Base-by-base conservation (phyloP, 345 rosid species). In the Sonneratia alba region DNA sequence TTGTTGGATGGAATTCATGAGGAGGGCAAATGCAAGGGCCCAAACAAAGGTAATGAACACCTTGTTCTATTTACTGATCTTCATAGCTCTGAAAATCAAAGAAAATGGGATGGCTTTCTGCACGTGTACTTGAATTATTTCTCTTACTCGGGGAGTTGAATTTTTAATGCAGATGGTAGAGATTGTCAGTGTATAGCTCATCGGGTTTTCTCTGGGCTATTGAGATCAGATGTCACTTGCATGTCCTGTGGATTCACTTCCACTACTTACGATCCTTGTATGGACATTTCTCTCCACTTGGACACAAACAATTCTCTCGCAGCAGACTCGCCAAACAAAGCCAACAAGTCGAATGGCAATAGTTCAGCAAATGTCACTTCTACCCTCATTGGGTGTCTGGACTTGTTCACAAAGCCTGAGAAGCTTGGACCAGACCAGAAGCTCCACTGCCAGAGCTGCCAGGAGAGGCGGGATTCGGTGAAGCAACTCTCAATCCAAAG, bases 171-270 rank as follows among this genome's bases (percentile, higher is more conserved):
- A 88, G 98, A 85, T 78, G 82, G 80, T 62, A 92, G 87, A 73
- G 96, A 91, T 74, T 94, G 97, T 67, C 86, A 80, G 59, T 94
- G 98, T 69, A 87, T 94, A 55, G 91, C 95, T 18, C 98, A 94
- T 79, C 86, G 84, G 76, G 95, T 86, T 42, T 94, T 94, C 79
- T 94, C 98, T 34, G 98, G 98, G 69, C 81, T 88, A 22, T 76
- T 94, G 77, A 84, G 96, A 83, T 94, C 98, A 40, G 97, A 94
- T 85, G 95, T 94, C 66, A 85, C 88, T 70, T 94, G 98, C 71
- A 80, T 83, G 85, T 79, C 89, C 2, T 94, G 98, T 55, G 98
- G 98, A 72, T 88, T 82, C 75, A 91, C 95, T 22, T 94, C 98
- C 34, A 91, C 97, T 15, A 94, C 94, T 18, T 88, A 84, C 67